Evolutionary conservation across 176 grass and related monocot genomes (phyloP).

Genomic region (Bromus sterilis): DNA sequence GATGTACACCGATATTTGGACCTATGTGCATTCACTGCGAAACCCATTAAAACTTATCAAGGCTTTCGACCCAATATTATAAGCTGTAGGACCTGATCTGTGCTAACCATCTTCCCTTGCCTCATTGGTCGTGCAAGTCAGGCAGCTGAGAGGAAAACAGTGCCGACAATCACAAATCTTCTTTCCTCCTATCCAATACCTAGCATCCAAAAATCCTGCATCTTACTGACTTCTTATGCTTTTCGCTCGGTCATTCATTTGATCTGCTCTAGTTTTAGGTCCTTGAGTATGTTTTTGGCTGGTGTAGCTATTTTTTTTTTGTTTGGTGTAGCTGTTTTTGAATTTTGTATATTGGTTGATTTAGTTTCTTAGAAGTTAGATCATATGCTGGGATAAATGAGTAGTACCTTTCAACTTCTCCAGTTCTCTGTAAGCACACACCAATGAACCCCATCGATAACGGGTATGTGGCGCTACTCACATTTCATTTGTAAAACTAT

Average conservation of each 20-base stretch:
- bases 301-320: neutral
- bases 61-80: conserved; percentile 3
- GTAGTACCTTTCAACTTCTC: neutral
- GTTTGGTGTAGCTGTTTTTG: neutral
- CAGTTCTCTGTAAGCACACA: neutral
- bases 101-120: neutral
- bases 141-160: neutral
- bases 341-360: neutral
- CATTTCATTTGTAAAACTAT: neutral
- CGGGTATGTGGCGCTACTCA: neutral
- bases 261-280: neutral
- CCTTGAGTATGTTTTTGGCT: neutral
- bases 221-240: neutral
- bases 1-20: neutral
- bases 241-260: neutral
- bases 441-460: neutral
- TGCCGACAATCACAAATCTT: neutral
- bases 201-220: neutral
- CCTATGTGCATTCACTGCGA: neutral
- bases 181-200: neutral
- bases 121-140: neutral
- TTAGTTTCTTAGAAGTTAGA: neutral
- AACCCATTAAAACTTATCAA: conserved; percentile 1
- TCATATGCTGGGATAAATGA: neutral
- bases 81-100: neutral